Evolutionary conservation across 345 rosid species (phyloP), one percentile per base, ranked within the genome.

Genomic region (Eucalyptus sideroxylon): DNA sequence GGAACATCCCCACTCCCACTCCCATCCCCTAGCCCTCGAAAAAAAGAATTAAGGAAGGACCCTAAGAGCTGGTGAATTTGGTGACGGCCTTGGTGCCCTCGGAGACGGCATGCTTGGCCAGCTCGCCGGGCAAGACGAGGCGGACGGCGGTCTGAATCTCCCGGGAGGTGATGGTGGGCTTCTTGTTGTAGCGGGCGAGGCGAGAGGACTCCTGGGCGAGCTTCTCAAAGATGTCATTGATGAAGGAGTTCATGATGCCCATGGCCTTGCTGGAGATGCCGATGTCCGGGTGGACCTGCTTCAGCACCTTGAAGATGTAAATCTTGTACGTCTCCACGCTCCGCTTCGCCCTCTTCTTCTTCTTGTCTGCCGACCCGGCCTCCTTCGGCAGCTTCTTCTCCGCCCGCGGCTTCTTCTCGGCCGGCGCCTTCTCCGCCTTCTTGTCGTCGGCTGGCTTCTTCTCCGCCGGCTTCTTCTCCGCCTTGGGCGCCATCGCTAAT

Each of bases 71-170:
- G 9, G 93, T 92, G 40, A 92, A 92, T 88, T 92, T 92, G 4
- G 93, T 91, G 45, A 92, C 93, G 30, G 92, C 92, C 90, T 92
- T 92, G 10, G 93, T 92, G 23, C 93, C 93, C 87, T 92, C 93
- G 15, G 91, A 92, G 9, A 92, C 93, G 19, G 92, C 92, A 49
- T 91, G 93, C 91, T 91, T 92, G 3, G 92, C 92, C 42, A 92
- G 83, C 89, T 92, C 93, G 7, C 93, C 93, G 10, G 92, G 93
- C 14, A 92, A 86, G 26, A 92, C 93, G 86, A 92, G 89, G 21
- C 91, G 53, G 8, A 90, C 91, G 31, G 93, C 92, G 4, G 92
- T 92, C 91, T 92, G 93, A 47, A 92, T 91, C 90, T 92, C 92
- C 67, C 92, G 90, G 44, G 93, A 92, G 17, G 92, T 92, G 60